Conservation (phyloP, 345 rosid genomes). For the Populus ilicifolia region DNA sequence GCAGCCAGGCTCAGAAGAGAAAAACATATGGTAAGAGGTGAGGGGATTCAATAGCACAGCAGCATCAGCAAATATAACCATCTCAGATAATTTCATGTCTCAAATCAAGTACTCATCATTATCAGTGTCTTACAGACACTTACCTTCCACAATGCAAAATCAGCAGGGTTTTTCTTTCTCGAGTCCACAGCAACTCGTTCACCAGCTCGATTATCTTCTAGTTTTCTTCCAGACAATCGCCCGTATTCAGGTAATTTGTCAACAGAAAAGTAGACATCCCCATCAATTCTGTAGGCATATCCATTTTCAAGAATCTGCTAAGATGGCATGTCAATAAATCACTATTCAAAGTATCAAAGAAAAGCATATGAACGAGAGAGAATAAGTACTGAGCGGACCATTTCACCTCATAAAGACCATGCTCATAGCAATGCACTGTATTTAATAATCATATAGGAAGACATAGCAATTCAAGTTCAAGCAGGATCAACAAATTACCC, state of each 20-base stretch:
- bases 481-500: conserved; percentile 37
- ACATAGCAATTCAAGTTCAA: neutral
- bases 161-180: conserved; percentile 88
- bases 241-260: conserved; percentile 75
- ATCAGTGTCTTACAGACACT: neutral
- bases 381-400: neutral
- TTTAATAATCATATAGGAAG: neutral
- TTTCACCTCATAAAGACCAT: neutral
- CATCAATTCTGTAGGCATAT: conserved; percentile 70
- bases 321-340: conserved; percentile 10
- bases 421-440: neutral
- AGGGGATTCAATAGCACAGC: neutral
- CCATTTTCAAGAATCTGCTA: conserved; percentile 84
- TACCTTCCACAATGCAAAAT: conserved; percentile 97
- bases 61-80: neutral
- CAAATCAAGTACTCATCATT: neutral
- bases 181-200: conserved; percentile 90
- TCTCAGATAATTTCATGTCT: neutral
- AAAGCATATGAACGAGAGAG: neutral
- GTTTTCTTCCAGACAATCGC: conserved; percentile 69
- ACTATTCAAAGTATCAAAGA: neutral
- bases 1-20: neutral
- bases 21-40: neutral
- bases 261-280: conserved; percentile 79
- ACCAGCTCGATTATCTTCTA: conserved; percentile 93